These are phyloP conservation scores for Elongisporangium undulatum DNA, from an alignment of 352 stramenopile genomes.

Conservation along the genomic window DNA sequence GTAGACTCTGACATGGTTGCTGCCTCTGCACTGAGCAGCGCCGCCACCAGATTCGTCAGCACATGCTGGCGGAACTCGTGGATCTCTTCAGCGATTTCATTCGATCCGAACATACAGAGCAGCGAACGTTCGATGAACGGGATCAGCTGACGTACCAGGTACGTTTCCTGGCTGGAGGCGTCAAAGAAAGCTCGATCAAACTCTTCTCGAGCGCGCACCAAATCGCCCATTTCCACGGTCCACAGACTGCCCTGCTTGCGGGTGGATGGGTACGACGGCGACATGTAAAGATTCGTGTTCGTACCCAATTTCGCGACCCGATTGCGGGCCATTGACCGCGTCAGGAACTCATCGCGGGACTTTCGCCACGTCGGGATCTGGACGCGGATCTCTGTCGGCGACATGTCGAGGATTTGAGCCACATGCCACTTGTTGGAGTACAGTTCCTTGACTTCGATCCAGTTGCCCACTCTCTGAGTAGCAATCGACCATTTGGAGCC, in stretches of 20 bases:
- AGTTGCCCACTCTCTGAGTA: constrained; percentile 63
- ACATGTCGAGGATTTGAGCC: constrained; percentile 66
- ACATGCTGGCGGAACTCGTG: constrained; percentile 77
- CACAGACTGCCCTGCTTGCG: constrained; percentile 70
- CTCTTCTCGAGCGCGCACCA: constrained; percentile 55
- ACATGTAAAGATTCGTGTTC: constrained; percentile 75
- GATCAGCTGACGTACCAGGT: constrained; percentile 48
- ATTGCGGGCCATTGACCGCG: constrained; percentile 47
- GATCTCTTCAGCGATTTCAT: constrained; percentile 72
- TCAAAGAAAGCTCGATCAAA: constrained; percentile 78
- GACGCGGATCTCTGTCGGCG: constrained; percentile 61
- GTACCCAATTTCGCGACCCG: constrained; percentile 66
- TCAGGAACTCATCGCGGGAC: constrained; percentile 68
- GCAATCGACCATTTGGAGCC: constrained; percentile 69
- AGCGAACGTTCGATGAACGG: constrained; percentile 76
- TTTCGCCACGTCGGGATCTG: constrained; percentile 66
- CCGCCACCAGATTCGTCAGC: constrained; percentile 70
- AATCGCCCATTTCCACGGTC: constrained; percentile 56
- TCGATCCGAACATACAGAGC: constrained; percentile 59
- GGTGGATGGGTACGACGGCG: constrained; percentile 72
- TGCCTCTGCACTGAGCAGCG: constrained; percentile 38
- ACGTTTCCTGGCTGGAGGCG: constrained; percentile 35
- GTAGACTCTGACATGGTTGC: constrained; percentile 26
- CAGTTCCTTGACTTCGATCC: constrained; percentile 80
- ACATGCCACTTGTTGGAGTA: constrained; percentile 75